Evolutionary conservation across 805 yeast species (phyloP), one percentile per base, ranked within the genome.

Genomic region (Pachysolen tannophilus): DNA sequence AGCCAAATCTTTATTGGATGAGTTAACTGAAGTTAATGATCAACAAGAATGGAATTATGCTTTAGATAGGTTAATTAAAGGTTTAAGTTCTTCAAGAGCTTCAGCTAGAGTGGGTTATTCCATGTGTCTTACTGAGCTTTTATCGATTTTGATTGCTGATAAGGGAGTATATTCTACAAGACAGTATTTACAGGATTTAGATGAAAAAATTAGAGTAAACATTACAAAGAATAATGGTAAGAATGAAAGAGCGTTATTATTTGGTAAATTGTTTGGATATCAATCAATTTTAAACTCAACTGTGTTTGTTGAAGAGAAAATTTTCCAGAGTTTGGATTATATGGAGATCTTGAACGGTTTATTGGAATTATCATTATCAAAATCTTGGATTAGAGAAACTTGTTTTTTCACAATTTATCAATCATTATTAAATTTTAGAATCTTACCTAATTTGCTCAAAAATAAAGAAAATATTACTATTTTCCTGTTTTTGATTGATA

Each of bases 31-130:
- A 1, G 67, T 60, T 6, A 55, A 64, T 19, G 49, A 55, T 17
- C 54, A 57, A 16, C 63, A 61, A 1, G 95, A 87, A 47, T 86
- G 90, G 86, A 71, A 72, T 32, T 90, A 90, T 52, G 92, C 94
- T 0, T 57, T 84, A 36, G 73, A 74, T 42, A 69, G 97, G 50
- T 64, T 90, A 42, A 70, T 85, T 43, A 79, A 77, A 43, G 97
- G 97, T 34, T 61, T 90, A 21, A 66, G 86, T 4, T 82, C 95
- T 5, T 71, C 87, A 11, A 72, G 92, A 48, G 94, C 82, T 17
- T 69, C 86, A 32, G 92, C 95, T 1, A 65, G 97, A 38, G 58
- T 84, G 20, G 97, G 97, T 4, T 90, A 81, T 50, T 83, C 95
- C 2, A 73, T 85, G 69, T 90, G 95, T 30, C 59, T 90, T 29